phyloP scores from a whole-genome alignment of 192 early-diverging fungal species.

The Backusella liffmaniae region DNA sequence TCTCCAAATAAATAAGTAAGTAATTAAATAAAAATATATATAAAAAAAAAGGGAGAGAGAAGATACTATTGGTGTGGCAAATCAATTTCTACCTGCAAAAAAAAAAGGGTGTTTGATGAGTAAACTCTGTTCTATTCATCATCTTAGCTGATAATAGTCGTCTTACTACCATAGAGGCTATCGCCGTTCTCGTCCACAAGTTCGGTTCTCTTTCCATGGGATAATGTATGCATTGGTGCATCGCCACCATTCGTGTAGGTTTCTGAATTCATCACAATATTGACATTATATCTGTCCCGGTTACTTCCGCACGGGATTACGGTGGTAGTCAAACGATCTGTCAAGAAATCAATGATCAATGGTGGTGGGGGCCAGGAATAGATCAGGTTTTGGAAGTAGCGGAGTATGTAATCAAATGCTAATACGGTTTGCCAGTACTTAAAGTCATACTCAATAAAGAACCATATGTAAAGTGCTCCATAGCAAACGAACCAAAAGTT shows the following conservation, averaged over 20 bases:
- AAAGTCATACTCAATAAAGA: conserved; percentile 2
- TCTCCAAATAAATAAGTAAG: neutral
- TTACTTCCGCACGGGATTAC: neutral
- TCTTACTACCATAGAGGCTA: neutral
- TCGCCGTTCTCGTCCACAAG: neutral
- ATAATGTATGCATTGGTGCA: neutral
- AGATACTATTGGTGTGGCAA: neutral
- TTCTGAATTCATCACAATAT: neutral
- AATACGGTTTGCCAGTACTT: neutral
- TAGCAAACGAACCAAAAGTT: neutral
- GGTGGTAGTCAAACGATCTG: neutral
- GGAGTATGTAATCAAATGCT: conserved; percentile 7
- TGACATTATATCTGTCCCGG: neutral
- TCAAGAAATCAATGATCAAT: neutral
- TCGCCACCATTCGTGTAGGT: neutral
- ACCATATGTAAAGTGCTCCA: conserved; percentile 11
- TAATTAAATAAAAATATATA: no score
- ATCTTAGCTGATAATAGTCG: neutral
- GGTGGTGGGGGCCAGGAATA: conserved; percentile 15
- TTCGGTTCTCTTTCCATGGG: neutral
- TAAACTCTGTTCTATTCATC: neutral
- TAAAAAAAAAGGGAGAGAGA: neutral
- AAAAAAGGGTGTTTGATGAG: neutral
- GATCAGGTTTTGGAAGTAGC: neutral
- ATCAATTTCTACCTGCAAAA: neutral